A percentile compares a stretch with the other conserved stretches of the same genome.
Conservation (phyloP, 164 flowering plant genomes). For the Buxus sempervirens region DNA sequence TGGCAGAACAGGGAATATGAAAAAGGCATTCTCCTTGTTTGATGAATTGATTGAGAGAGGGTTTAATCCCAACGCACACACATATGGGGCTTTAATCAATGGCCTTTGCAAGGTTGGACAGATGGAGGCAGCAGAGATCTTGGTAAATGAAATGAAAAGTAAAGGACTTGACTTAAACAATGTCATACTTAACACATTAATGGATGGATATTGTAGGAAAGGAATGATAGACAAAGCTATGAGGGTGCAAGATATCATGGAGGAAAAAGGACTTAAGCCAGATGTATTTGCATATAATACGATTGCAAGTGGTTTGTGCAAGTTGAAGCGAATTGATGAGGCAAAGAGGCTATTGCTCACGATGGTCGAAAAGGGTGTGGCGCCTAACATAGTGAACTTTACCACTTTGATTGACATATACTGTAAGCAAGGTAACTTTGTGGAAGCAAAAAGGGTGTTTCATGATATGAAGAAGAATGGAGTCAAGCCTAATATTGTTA, state of each 20-base stretch:
- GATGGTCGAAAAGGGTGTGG: slow-evolving; percentile 45
- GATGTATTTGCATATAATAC: slow-evolving; percentile 34
- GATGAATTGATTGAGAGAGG: slow-evolving; percentile 44
- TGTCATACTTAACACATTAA: slow-evolving; percentile 37
- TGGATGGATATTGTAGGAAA: slow-evolving; percentile 43
- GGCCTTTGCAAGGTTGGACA: slow-evolving; percentile 57
- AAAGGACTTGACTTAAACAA: slow-evolving; percentile 45
- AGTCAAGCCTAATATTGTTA: slow-evolving; percentile 40
- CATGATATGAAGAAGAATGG: slow-evolving; percentile 59
- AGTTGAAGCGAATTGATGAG: slow-evolving; percentile 35
- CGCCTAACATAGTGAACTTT: slow-evolving; percentile 32
- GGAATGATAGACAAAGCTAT: slow-evolving; percentile 52
- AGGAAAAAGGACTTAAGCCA: slow-evolving; percentile 35
- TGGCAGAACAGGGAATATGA: slow-evolving; percentile 38
- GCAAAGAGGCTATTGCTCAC: slow-evolving; percentile 38
- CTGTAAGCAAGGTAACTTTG: slow-evolving; percentile 68
- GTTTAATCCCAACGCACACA: slow-evolving; percentile 43
- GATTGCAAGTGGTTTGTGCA: slow-evolving; percentile 37
- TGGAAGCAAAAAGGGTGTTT: slow-evolving; percentile 53
- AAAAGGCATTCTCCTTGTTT: slow-evolving; percentile 41
- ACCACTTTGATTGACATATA: slow-evolving; percentile 61
- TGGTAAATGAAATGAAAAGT: slow-evolving; percentile 51
- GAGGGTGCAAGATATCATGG: slow-evolving; percentile 41
- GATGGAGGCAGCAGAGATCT: slow-evolving; percentile 40
- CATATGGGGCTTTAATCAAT: slow-evolving; percentile 47